Percentiles rank a stretch among this genome's conserved stretches.
Evolutionary conservation across 164 flowering plant species (phyloP).

Genomic region (Annona cherimola): DNA sequence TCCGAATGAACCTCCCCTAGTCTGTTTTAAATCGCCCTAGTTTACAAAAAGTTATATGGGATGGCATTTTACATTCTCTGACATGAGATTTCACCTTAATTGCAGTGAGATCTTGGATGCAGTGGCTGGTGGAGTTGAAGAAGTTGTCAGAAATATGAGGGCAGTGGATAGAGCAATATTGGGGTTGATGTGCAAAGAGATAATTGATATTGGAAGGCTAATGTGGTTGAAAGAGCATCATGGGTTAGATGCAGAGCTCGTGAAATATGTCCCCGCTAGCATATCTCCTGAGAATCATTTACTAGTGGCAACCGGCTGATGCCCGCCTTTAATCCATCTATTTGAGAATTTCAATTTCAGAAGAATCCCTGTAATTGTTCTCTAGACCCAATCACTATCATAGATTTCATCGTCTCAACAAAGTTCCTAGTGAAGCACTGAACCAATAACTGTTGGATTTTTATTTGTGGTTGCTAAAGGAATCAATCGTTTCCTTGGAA

Average conservation of each 20-base stretch:
- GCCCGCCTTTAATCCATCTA: not conserved
- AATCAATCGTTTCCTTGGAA: too few relatives aligned
- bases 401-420: not conserved
- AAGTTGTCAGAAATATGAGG: conserved; percentile 46
- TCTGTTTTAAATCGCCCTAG: too few relatives aligned
- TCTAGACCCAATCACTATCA: not conserved
- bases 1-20: not conserved
- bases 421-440: too few relatives aligned
- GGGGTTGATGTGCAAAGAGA: conserved; percentile 89
- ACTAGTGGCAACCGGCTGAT: conserved; percentile 38
- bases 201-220: conserved; percentile 79
- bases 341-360: too few relatives aligned
- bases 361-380: not conserved
- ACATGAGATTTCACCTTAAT: too few relatives aligned
- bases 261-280: conserved; percentile 67
- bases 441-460: too few relatives aligned
- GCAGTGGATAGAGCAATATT: conserved; percentile 66
- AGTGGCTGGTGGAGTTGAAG: conserved; percentile 34
- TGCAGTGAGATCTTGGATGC: conserved; percentile 28
- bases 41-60: too few relatives aligned
- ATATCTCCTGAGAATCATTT: conserved; percentile 91
- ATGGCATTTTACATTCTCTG: too few relatives aligned
- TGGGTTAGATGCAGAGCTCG: conserved; percentile 46
- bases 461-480: too few relatives aligned
- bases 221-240: conserved; percentile 63